Evolutionary conservation across 441 rosid species (phyloP).

Genomic region (Jatropha multifida): DNA sequence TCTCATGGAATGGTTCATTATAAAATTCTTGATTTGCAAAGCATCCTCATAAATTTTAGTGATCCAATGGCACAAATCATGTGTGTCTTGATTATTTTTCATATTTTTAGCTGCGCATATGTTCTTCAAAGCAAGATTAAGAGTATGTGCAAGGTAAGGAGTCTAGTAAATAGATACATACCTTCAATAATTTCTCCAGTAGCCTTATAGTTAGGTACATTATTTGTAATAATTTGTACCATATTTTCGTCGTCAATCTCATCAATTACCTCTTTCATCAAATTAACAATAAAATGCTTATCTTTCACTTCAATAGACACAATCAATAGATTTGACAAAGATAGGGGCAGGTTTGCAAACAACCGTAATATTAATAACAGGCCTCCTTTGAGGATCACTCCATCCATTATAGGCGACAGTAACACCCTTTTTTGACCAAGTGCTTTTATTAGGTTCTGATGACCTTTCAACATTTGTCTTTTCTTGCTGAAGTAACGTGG

Average conservation of each 20-base stretch:
- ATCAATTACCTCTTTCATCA: neutral
- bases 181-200: too few relatives aligned
- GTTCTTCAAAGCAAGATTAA: too few relatives aligned
- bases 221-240: too few relatives aligned
- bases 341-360: neutral
- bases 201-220: too few relatives aligned
- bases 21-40: neutral
- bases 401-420: neutral
- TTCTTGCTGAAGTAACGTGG: neutral
- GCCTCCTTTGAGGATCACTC: neutral
- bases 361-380: neutral
- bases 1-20: neutral
- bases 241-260: too few relatives aligned
- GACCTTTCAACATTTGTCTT: neutral
- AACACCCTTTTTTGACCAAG: neutral
- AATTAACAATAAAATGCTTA: neutral
- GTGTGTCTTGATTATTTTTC: too few relatives aligned
- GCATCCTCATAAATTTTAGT: neutral
- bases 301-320: neutral
- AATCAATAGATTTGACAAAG: neutral
- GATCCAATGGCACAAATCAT: too few relatives aligned
- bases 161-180: too few relatives aligned
- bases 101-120: too few relatives aligned
- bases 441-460: neutral
- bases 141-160: too few relatives aligned